Percentiles rank a stretch among this genome's conserved stretches.
Evolutionary conservation across 495 filamentous ascomycete species (phyloP).

Genomic region (Tuber melanosporum): DNA sequence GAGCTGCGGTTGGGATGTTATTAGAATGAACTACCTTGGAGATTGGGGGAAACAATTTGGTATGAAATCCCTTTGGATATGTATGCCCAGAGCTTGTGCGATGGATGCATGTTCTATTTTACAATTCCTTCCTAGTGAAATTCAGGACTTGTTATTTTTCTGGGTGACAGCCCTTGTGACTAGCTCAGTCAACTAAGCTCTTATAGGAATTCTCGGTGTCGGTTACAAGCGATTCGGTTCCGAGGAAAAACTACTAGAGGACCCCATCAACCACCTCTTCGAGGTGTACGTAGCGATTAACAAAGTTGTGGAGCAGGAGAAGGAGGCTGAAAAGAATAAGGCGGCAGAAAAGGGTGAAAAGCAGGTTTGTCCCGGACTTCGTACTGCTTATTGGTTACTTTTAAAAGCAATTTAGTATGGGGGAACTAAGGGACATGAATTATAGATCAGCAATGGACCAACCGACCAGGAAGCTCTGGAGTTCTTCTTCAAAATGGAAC

Average conservation of each 20-base stretch:
- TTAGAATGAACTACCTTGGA: constrained; percentile 60
- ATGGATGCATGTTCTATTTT: neutral
- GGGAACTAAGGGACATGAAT: neutral
- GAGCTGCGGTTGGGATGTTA: constrained; percentile 56
- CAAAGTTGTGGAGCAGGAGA: constrained; percentile 52
- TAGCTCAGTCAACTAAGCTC: neutral
- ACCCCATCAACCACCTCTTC: constrained; percentile 60
- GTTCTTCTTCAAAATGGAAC: constrained; percentile 91
- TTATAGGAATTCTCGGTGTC: constrained; percentile 49
- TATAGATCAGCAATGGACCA: constrained; percentile 42
- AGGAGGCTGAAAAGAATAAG: constrained; percentile 49
- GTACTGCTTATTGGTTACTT: constrained; percentile 3
- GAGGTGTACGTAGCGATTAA: constrained; percentile 61
- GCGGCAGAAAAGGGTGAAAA: constrained; percentile 48
- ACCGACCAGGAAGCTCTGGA: constrained; percentile 57
- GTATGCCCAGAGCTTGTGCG: neutral
- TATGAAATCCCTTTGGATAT: constrained; percentile 13
- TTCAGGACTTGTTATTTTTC: neutral
- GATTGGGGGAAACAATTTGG: constrained; percentile 66
- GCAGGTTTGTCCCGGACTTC: constrained; percentile 42
- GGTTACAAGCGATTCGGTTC: constrained; percentile 56
- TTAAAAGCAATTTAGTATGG: neutral
- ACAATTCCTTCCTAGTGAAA: constrained; percentile 7
- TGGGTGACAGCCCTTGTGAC: neutral
- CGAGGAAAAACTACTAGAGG: constrained; percentile 51